A percentile compares a stretch with the other conserved stretches of the same genome.
phyloP scores from a whole-genome alignment of 441 rosid genomes.

The Croton setiger region DNA sequence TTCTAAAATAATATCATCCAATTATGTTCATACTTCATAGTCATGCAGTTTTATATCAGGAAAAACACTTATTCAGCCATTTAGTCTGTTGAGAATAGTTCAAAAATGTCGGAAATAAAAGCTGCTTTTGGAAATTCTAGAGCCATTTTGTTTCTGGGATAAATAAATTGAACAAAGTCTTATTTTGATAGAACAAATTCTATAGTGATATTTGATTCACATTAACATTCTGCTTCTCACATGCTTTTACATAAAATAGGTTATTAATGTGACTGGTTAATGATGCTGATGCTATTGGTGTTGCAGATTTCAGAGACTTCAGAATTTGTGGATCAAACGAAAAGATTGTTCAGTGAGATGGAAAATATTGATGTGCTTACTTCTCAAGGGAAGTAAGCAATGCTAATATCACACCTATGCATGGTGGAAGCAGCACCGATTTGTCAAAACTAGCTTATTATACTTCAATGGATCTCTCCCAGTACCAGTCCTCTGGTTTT shows the following conservation, averaged over 20 bases:
- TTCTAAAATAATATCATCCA: slow-evolving; percentile 6
- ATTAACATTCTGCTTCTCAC: no score
- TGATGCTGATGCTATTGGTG: slow-evolving; percentile 15
- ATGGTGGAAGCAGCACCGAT: slow-evolving; percentile 39
- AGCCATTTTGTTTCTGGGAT: no score
- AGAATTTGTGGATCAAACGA: slow-evolving; percentile 55
- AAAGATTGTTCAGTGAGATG: slow-evolving; percentile 37
- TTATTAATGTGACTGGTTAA: slow-evolving; percentile 13
- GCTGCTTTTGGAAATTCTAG: no score
- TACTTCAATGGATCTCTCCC: slow-evolving; percentile 30
- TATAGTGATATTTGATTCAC: no score
- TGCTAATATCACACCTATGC: slow-evolving; percentile 34
- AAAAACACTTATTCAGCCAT: no score
- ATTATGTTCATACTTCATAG: no score
- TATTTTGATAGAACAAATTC: no score
- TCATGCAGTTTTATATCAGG: no score
- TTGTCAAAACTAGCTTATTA: slow-evolving; percentile 37
- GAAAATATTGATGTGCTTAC: slow-evolving; percentile 25
- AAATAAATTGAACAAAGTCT: no score
- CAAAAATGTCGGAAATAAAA: no score
- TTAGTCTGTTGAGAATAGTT: no score
- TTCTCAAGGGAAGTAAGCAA: slow-evolving; percentile 27
- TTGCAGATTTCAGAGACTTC: slow-evolving; percentile 59
- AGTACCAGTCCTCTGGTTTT: slow-evolving; percentile 21
- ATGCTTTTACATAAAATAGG: no score